These are phyloP conservation scores for Chytridiales sp. DNA, from an alignment of 371 early-diverging fungal species.

Conservation along the genomic window DNA sequence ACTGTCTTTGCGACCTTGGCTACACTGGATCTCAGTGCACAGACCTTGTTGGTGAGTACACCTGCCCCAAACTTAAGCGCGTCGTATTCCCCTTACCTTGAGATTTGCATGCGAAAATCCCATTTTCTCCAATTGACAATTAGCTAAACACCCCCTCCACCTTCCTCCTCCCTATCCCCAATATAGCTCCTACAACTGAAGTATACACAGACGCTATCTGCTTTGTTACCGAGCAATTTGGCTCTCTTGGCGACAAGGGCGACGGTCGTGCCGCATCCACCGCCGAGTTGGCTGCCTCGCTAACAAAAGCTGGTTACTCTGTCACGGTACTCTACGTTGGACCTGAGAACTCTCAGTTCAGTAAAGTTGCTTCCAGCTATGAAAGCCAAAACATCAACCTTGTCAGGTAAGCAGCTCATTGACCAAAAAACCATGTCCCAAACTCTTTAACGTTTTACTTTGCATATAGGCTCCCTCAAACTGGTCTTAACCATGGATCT, in stretches of 20 bases:
- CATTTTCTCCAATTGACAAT: too few species aligned
- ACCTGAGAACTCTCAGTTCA: slow-evolving; percentile 18
- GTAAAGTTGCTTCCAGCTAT: slow-evolving; percentile 7
- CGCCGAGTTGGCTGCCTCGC: slow-evolving; percentile 16
- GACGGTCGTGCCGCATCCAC: slow-evolving; percentile 15
- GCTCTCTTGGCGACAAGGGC: slow-evolving; percentile 10
- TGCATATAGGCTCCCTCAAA: slow-evolving; percentile 19
- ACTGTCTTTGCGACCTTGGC: slow-evolving; percentile 32
- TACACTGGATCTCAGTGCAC: slow-evolving; percentile 23
- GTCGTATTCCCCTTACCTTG: too few species aligned
- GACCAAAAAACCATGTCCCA: background rate
- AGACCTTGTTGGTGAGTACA: too few species aligned
- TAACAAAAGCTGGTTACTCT: slow-evolving; percentile 17
- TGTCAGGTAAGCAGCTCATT: slow-evolving; percentile 15
- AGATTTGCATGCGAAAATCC: too few species aligned
- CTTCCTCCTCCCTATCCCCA: too few species aligned
- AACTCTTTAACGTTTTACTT: background rate
- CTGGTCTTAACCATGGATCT: slow-evolving; percentile 21
- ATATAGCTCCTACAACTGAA: too few species aligned
- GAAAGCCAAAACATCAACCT: slow-evolving; percentile 11
- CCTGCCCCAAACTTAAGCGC: too few species aligned
- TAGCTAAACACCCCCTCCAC: too few species aligned
- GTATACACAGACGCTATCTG: slow-evolving; percentile 19
- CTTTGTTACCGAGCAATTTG: slow-evolving; percentile 29
- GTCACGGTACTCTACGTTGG: slow-evolving; percentile 35